phyloP scores from a whole-genome alignment of 164 flowering plant genomes.

The Vitis labrusca region DNA sequence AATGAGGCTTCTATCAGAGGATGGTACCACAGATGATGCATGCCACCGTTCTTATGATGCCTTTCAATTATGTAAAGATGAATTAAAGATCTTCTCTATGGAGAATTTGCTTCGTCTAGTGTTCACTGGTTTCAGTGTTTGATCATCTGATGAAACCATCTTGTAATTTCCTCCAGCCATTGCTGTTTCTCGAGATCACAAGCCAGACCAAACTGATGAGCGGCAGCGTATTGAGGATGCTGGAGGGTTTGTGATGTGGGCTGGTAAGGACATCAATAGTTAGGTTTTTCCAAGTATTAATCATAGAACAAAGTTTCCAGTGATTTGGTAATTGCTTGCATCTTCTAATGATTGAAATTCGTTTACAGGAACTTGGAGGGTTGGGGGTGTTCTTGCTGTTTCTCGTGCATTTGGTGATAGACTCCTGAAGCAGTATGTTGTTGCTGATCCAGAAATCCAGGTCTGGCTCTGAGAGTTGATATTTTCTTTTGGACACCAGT shows the following conservation, averaged over 20 bases:
- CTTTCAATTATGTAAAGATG: too few species aligned
- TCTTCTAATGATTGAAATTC: not conserved
- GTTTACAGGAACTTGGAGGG: slow-evolving; percentile 93
- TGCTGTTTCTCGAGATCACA: slow-evolving; percentile 98
- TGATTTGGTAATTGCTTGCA: slow-evolving; percentile 1
- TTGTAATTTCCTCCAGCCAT: slow-evolving; percentile 49
- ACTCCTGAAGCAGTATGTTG: slow-evolving; percentile 94
- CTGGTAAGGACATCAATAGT: slow-evolving; percentile 45
- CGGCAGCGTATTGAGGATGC: slow-evolving; percentile 95
- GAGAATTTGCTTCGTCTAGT: not conserved
- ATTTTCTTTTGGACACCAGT: not conserved
- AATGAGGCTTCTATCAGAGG: too few species aligned
- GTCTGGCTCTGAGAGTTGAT: slow-evolving; percentile 27
- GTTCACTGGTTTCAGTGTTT: slow-evolving; percentile 3
- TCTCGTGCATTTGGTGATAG: slow-evolving; percentile 99
- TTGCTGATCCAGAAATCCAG: slow-evolving; percentile 98
- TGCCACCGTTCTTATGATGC: too few species aligned
- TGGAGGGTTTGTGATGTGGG: slow-evolving; percentile 99
- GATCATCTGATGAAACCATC: not conserved
- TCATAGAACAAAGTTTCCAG: slow-evolving; percentile 1
- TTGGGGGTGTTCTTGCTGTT: slow-evolving; percentile 99
- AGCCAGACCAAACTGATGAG: slow-evolving; percentile 97
- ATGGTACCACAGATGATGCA: too few species aligned
- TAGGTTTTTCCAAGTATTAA: not conserved
- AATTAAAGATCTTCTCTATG: not conserved